Base-by-base conservation (phyloP, 73 alveolate species). In the Symbiodinium pilosum region DNA sequence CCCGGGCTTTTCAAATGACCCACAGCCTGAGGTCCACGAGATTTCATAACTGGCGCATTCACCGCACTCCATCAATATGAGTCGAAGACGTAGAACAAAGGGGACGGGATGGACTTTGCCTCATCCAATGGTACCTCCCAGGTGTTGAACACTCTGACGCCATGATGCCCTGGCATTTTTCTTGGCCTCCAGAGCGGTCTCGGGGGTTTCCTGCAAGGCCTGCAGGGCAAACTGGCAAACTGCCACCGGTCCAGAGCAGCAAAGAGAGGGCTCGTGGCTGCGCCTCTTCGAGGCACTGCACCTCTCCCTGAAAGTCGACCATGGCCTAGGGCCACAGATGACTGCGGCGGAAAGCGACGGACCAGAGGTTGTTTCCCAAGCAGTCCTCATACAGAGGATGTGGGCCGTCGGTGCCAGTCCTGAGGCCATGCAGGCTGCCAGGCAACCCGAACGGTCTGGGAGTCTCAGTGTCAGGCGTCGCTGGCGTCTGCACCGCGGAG, bases 281-380 rank as follows among this genome's bases (percentile, higher is more conserved):
- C 28, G 30, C 97, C 97, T 91, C 97, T 36, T 69, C 77, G 40
- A 91, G 56, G 54, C 97, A 91, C 39, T 85, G 77, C 83, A 91
- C 97, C 84, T 91, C 97, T 20, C 97, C 97, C 54, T 91, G 97
- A 64, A 91, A 42, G 52, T 91, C 97, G 56, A 91, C 97, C 97
- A 91, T 91, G 20, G 97, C 95, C 95, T 88, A 26, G n/a, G n/a
- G n/a, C 73, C 32, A 0, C 73, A 54, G 73, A 16, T 8, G 30
- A 54, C 4, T 16, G 73, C 73, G 4, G n/a, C n/a, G n/a, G n/a
- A n/a, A n/a, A n/a, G n/a, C n/a, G n/a, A n/a, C n/a, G n/a, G n/a
- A n/a, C n/a, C n/a, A n/a, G n/a, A n/a, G n/a, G n/a, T n/a, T 16
- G 73, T 30, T 30, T 0, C 26, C 73, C 20, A 26, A 24, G 81